Percentiles rank a stretch among this genome's conserved stretches.
Evolutionary conservation across 2,329 filamentous ascomycete species (phyloP).

Genomic region (Penicillium decumbens): DNA sequence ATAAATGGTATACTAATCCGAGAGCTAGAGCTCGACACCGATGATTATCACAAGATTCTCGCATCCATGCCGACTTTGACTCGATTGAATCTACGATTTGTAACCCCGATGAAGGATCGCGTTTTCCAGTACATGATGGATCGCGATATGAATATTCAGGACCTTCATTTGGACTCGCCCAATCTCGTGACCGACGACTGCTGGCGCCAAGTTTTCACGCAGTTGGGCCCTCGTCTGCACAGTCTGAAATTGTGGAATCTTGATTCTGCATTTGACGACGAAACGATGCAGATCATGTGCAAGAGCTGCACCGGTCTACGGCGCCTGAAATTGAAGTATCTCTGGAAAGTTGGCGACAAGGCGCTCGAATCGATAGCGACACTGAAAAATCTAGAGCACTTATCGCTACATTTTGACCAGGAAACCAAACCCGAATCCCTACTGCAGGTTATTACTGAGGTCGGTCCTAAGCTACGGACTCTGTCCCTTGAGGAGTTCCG

Average conservation of each 20-base stretch:
- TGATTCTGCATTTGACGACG: constrained; percentile 73
- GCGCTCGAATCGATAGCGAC: constrained; percentile 62
- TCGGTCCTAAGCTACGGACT: constrained; percentile 67
- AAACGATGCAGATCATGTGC: constrained; percentile 59
- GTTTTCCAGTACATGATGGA: constrained; percentile 76
- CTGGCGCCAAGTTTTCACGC: constrained; percentile 66
- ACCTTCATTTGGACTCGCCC: constrained; percentile 73
- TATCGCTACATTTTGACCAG: constrained; percentile 65
- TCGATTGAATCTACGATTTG: constrained; percentile 71
- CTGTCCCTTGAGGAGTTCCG: constrained; percentile 69
- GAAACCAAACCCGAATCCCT: constrained; percentile 56
- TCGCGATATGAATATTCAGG: constrained; percentile 63
- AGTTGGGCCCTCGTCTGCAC: constrained; percentile 61
- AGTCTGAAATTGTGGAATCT: constrained; percentile 76
- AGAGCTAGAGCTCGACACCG: constrained; percentile 59
- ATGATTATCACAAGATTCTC: constrained; percentile 78
- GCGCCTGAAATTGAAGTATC: constrained; percentile 75
- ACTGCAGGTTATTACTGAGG: constrained; percentile 54
- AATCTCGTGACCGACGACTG: constrained; percentile 74
- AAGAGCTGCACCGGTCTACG: constrained; percentile 62
- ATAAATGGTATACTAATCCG: constrained; percentile 9
- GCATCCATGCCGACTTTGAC: constrained; percentile 66
- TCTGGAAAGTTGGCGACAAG: constrained; percentile 64
- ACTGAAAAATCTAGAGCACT: constrained; percentile 62
- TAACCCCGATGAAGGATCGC: constrained; percentile 84